Base-by-base conservation (phyloP, 345 rosid species). In the Bruguiera gymnorhiza region DNA sequence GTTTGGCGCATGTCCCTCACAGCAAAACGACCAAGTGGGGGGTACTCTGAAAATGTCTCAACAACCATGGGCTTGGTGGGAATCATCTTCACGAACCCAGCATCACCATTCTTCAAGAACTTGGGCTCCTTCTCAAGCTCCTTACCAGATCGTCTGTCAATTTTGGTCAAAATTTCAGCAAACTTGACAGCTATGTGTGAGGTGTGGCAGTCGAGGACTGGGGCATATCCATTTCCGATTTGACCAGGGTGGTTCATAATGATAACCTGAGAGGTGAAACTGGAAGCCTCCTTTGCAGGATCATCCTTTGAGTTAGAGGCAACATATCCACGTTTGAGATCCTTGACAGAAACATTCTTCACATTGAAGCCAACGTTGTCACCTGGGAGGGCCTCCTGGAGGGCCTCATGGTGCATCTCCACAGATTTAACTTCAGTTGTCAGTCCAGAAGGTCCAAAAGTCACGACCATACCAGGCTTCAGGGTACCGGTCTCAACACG, bases 231-330 rank as follows among this genome's bases (percentile, higher is more conserved):
- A n/a, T 75, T 75, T 20, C 76, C 82, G 53, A 75, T 78, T 62
- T 78, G 84, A 0, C 84, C 84, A 34, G 81, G 81, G 71, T 81
- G 84, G 74, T 81, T 81, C 84, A 80, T 81, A 48, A 81, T 81
- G 60, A 81, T 81, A 30, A 81, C 77, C 67, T 81, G 81, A 32
- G 81, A 70, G 1, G 79, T 81, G 70, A 81, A 81, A 62, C 7
- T 77, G 39, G 81, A 76, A 39, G 84, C 81, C n/a, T 68, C 81
- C 81, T 67, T 71, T 52, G 81, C 81, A 1, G 84, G 81, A 61
- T 80, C 84, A 67, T 80, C 84, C 72, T 80, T 80, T 0, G 81
- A 80, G 75, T 77, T 77, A 29, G 84, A 81, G 1, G 81, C 84
- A 51, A 77, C 84, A 43, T 0, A 81, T 0, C 81, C 84, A 67